These are phyloP conservation scores for Pseudotsuga menziesii DNA, from an alignment of 75 land plant species.

Conservation along the genomic window DNA sequence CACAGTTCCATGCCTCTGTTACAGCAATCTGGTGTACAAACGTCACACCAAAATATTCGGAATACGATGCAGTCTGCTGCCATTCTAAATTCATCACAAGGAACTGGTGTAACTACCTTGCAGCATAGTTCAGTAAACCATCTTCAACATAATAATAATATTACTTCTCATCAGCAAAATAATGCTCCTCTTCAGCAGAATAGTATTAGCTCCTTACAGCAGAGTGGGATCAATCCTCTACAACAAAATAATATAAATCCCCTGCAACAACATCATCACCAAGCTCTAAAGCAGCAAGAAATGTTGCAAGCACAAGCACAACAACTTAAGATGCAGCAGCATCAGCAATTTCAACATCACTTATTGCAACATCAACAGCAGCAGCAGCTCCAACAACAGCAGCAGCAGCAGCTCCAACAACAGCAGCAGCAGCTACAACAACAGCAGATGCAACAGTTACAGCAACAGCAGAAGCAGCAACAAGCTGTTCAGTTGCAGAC, in stretches of 20 bases:
- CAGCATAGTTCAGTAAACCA: conserved; percentile 41
- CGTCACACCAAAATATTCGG: conserved; percentile 36
- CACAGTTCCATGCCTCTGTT: conserved; percentile 38
- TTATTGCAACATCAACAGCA: conserved; percentile 3
- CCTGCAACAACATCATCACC: conserved; percentile 25
- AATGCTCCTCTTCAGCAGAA: conserved; percentile 35
- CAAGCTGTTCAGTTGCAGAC: conserved; percentile 50
- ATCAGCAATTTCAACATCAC: conserved; percentile 17
- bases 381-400: conserved; percentile 30
- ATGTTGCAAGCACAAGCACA: conserved; percentile 3
- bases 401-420: neutral
- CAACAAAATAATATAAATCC: conserved; percentile 36
- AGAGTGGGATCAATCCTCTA: conserved; percentile 31
- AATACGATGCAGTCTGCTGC: conserved; percentile 38
- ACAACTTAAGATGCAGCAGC: conserved; percentile 1
- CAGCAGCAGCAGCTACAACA: neutral
- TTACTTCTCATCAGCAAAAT: conserved; percentile 34
- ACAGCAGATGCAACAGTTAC: conserved; percentile 18
- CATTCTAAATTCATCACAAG: conserved; percentile 48
- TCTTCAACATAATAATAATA: conserved; percentile 13
- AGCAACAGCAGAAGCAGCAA: conserved; percentile 41
- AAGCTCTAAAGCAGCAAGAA: conserved; percentile 3
- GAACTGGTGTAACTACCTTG: conserved; percentile 32
- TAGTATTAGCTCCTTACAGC: conserved; percentile 30
- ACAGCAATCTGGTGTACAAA: conserved; percentile 24